Conservation (phyloP, 805 yeast genomes). For the Teunomyces atbi region DNA sequence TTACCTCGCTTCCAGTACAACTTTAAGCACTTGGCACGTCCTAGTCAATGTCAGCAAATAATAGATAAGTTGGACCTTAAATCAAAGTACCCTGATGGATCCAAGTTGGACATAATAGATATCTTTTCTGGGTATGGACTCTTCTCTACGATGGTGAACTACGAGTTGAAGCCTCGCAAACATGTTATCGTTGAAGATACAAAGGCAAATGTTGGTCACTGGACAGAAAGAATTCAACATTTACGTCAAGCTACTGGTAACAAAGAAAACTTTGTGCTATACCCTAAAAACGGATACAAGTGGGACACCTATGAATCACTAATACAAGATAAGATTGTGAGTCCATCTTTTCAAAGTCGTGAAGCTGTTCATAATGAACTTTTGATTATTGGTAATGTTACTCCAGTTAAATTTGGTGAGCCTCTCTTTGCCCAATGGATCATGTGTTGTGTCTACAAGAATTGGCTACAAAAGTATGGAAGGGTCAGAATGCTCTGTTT, state of each 20-base stretch:
- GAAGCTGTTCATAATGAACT: constrained; percentile 51
- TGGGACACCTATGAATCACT: constrained; percentile 62
- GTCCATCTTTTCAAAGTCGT: constrained; percentile 24
- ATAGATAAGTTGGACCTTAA: constrained; percentile 48
- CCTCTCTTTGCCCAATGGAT: constrained; percentile 74
- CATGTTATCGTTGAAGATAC: constrained; percentile 64
- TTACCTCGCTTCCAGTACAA: constrained; percentile 25
- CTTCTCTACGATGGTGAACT: constrained; percentile 61
- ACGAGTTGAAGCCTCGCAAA: constrained; percentile 56
- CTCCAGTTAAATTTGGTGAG: constrained; percentile 54
- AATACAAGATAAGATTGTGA: constrained; percentile 44
- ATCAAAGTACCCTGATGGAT: constrained; percentile 31
- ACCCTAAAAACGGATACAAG: constrained; percentile 54
- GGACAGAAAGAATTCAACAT: constrained; percentile 26
- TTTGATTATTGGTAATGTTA: constrained; percentile 58
- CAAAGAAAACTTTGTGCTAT: constrained; percentile 31
- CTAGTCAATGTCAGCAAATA: constrained; percentile 32
- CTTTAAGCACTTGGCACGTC: constrained; percentile 19
- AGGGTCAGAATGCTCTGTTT: constrained; percentile 73
- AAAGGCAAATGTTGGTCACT: constrained; percentile 20
- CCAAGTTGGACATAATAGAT: constrained; percentile 54
- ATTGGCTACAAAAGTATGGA: constrained; percentile 73
- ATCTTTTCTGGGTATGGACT: constrained; percentile 59
- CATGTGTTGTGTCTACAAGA: constrained; percentile 61
- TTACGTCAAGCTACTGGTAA: constrained; percentile 24